Evolutionary conservation across 1,139 yeast genomes (phyloP), one percentile per base, ranked within the genome.

Genomic region (Pichia sp.): DNA sequence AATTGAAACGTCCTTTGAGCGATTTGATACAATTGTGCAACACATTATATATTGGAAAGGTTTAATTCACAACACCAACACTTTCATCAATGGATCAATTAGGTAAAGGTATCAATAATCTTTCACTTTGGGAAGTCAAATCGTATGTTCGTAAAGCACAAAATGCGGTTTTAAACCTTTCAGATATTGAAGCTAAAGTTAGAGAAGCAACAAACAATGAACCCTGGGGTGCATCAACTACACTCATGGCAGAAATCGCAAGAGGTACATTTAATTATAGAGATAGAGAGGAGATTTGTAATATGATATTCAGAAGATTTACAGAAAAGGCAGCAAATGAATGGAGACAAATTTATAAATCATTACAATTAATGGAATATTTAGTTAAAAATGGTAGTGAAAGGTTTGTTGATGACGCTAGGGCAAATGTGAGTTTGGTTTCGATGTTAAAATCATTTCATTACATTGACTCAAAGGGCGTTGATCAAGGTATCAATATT

Each of bases 161-260:
- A 68, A 93, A 93, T 74, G 96, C 89, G 43, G 96, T 96, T 60
- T 81, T 90, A 78, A 93, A 91, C 71, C 84, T 88, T 69, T 88
- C 96, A 14, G 97, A 89, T 60, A 90, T 88, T 85, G 99, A 93
- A 71, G 86, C 96, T 47, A 90, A 87, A 70, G 99, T 90, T 25
- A 83, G 99, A 58, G 98, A 93, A 69, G 98, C 98, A 46, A 93
- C 99, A 53, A 93, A 93, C 68, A 93, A 93, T 67, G 99, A 93
- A 70, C 99, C 99, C 2, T 93, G 99, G 99, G 99, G 99, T n/a
- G 95, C 97, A 3, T 83, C 96, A 2, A 80, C 95, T 6, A 80
- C 96, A 2, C 73, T 87, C 66, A 93, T 95, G 98, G 87, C 85
- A 57, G 95, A 90, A 66, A 93, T 95, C 62, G 95, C 99, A 7